A percentile compares a stretch with the other conserved stretches of the same genome.
Conservation (phyloP, 768 basidiomycete genomes). For the Russula olivacea region DNA sequence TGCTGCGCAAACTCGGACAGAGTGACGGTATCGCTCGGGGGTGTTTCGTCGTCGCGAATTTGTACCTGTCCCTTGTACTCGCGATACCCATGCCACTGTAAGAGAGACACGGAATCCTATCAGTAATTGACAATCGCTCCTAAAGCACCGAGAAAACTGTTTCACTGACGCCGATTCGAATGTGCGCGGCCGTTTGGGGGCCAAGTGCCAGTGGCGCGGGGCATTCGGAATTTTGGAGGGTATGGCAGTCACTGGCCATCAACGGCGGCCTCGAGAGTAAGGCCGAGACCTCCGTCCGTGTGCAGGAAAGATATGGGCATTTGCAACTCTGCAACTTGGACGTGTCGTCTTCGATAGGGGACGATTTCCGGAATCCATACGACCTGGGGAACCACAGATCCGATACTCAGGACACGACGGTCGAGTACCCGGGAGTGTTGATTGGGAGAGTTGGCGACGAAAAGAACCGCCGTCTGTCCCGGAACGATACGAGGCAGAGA, state of each 20-base stretch:
- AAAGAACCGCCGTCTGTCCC: background rate
- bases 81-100: constrained; percentile 15
- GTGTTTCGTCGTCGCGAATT: constrained; percentile 14
- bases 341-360: constrained; percentile 4
- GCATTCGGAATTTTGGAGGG: background rate
- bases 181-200: background rate
- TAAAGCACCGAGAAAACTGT: background rate
- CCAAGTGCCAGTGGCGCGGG: constrained; percentile 11
- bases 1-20: background rate
- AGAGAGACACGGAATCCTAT: background rate
- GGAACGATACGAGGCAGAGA: background rate
- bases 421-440: too few species aligned
- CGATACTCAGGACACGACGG: too few species aligned
- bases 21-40: constrained; percentile 1
- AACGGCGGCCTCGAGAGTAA: constrained; percentile 8
- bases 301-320: constrained; percentile 14
- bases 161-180: constrained; percentile 13
- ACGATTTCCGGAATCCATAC: background rate
- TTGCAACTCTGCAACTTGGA: constrained; percentile 7
- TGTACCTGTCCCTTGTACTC: constrained; percentile 16
- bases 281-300: background rate
- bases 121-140: background rate
- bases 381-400: too few species aligned
- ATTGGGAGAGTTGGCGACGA: background rate
- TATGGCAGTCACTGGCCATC: background rate